Evolutionary conservation across 495 filamentous ascomycete genomes (phyloP), one percentile per base, ranked within the genome.

Genomic region (Penicillium flavigenum): DNA sequence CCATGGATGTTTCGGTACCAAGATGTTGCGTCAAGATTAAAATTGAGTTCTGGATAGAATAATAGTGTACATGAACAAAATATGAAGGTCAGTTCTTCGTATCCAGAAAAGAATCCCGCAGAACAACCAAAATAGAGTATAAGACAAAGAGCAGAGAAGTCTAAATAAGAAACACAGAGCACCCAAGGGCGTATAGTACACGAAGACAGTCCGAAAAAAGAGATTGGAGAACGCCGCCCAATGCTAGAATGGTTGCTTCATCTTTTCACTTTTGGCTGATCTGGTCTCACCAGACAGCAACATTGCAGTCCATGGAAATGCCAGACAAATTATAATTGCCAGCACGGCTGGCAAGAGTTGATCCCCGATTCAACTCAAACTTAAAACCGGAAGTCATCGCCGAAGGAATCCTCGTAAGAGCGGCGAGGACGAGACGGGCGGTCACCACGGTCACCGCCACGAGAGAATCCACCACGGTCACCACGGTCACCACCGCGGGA

Each of bases 131-230:
- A 42, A 12, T 29, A 41, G 29, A 55, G 44, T 54, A 57, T 57
- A 64, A 64, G 47, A 66, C 61, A 62, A 43, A 5, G 63, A 69
- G 66, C 47, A 53, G 66, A 69, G 66, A 69, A 69, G 66, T 54
- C 34, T 32, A 50, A 53, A 57, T 46, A 38, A 56, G 32, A 57
- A 60, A 61, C 27, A 59, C 44, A 59, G 38, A 51, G 27, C 19
- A 47, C 43, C 47, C 31, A 50, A 47, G 32, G 53, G 53, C 5
- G 47, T 64, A 62, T 59, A 46, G 41, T 62, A 62, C 56, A 66
- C 44, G 48, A 38, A 38, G 44, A 42, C 31, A 44, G 45, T 48
- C 43, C 62, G 20, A 42, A 58, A 58, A 54, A 50, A 60, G 57
- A 65, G 41, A 67, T 46, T 26, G 38, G 39, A 61, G 49, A 63